Conservation (phyloP, 2,329 filamentous ascomycete species). For the Aspergillus glaucus region DNA sequence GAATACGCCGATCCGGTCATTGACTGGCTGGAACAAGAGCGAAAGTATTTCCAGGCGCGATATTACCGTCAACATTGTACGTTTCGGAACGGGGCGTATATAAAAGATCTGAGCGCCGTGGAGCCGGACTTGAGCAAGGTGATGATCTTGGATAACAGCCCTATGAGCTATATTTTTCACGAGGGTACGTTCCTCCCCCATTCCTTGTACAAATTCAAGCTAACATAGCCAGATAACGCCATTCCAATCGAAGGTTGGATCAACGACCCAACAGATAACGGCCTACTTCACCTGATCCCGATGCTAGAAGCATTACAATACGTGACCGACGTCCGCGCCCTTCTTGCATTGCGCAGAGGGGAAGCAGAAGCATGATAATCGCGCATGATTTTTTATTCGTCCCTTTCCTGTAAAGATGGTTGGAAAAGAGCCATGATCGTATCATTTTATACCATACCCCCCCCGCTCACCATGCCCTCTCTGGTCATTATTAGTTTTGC, state of each 20-base stretch:
- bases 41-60: slow-evolving; percentile 88
- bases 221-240: slow-evolving; percentile 68
- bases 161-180: slow-evolving; percentile 96
- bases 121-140: slow-evolving; percentile 96
- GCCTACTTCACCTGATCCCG: slow-evolving; percentile 85
- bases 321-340: slow-evolving; percentile 86
- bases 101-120: slow-evolving; percentile 93
- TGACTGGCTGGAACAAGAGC: slow-evolving; percentile 94
- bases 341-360: slow-evolving; percentile 81
- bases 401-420: slow-evolving; percentile 1
- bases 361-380: slow-evolving; percentile 45
- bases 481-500: neutral
- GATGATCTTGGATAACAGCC: slow-evolving; percentile 98
- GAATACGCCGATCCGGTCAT: slow-evolving; percentile 98
- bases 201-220: slow-evolving; percentile 2
- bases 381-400: neutral
- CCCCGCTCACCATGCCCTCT: neutral
- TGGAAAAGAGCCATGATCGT: slow-evolving; percentile 3
- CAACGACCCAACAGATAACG: slow-evolving; percentile 94
- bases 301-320: slow-evolving; percentile 92
- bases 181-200: slow-evolving; percentile 60
- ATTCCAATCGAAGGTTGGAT: slow-evolving; percentile 99
- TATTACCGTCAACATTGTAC: slow-evolving; percentile 98
- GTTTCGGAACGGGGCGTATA: slow-evolving; percentile 89
- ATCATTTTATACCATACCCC: neutral